Base-by-base conservation (phyloP, 2,329 filamentous ascomycete genomes). In the Trichoderma semiorbis region DNA sequence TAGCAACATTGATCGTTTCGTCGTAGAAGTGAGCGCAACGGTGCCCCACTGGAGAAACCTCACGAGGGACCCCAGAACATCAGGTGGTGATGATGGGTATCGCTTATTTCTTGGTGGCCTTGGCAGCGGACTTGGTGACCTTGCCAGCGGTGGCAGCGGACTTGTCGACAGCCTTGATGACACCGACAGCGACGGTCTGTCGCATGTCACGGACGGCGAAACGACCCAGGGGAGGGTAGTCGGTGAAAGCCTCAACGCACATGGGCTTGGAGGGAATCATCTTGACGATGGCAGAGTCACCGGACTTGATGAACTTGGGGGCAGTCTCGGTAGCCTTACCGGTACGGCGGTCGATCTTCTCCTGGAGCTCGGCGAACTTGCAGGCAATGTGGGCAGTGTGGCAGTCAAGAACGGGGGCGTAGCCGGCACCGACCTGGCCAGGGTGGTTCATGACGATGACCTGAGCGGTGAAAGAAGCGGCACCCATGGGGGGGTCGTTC, bases 221-320 rank as follows among this genome's bases (percentile, higher is more conserved):
- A 92, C 96, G 95, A 85, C 96, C 96, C 81, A 99, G 94, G 86
- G 96, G 96, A 83, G 96, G 95, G 91, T 98, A 99, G 84, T 98
- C 94, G 82, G 95, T 98, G 94, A 98, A 99, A 81, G 96, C 89
- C 94, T 99, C 96, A 86, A 99, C 96, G 87, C 96, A 99, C 96
- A 99, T 99, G 85, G 96, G 96, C 95, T 99, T 99, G 89, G 95
- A 98, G 85, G 96, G 96, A 90, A 98, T 84, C 96, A 99, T 98
- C 94, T 98, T 98, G 89, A 99, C 96, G 88, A 99, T 99, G 86
- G 95, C 95, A 79, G 96, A 95, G 86, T 99, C 96, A 92, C 96
- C 96, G 82, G 95, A 98, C 94, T 99, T 99, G 93, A 99, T 95
- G 92, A 98, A 98, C 93, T 99, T 99, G 88, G 96, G 96, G 83